phyloP scores from a whole-genome alignment of 2,329 filamentous ascomycete species.

The Talaromyces sp. region DNA sequence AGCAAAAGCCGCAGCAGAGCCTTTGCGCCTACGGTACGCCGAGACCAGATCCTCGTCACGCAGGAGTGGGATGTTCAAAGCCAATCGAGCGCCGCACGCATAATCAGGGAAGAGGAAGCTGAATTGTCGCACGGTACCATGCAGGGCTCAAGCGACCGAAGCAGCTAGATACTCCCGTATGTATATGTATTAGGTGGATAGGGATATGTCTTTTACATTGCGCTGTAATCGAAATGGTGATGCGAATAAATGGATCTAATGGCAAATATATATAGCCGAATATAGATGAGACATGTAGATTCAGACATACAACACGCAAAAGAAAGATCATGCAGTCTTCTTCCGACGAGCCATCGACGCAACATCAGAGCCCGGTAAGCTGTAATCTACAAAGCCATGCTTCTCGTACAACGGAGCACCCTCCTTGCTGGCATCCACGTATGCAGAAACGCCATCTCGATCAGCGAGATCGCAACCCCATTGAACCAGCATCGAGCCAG shows the following conservation, averaged over 20 bases:
- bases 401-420: conserved; percentile 42
- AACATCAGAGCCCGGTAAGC: conserved; percentile 16
- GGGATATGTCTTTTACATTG: conserved; percentile 12
- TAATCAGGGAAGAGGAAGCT: conserved; percentile 23
- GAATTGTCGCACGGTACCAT: conserved; percentile 7
- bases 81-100: conserved; percentile 24
- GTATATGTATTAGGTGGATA: conserved; percentile 8
- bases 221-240: not conserved
- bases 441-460: conserved; percentile 35
- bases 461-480: conserved; percentile 41
- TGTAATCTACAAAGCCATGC: conserved; percentile 40
- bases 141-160: conserved; percentile 11
- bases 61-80: conserved; percentile 23
- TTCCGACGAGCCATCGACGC: conserved; percentile 21
- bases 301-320: not conserved
- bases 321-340: conserved; percentile 16
- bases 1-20: conserved; percentile 12
- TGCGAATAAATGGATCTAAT: conserved; percentile 10
- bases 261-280: conserved; percentile 6
- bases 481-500: conserved; percentile 40
- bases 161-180: conserved; percentile 9
- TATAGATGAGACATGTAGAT: not conserved
- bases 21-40: conserved; percentile 11
- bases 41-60: conserved; percentile 20
- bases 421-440: conserved; percentile 39